phyloP scores from a whole-genome alignment of 257 asterid genomes.

The Ajuga chamaepitys region DNA sequence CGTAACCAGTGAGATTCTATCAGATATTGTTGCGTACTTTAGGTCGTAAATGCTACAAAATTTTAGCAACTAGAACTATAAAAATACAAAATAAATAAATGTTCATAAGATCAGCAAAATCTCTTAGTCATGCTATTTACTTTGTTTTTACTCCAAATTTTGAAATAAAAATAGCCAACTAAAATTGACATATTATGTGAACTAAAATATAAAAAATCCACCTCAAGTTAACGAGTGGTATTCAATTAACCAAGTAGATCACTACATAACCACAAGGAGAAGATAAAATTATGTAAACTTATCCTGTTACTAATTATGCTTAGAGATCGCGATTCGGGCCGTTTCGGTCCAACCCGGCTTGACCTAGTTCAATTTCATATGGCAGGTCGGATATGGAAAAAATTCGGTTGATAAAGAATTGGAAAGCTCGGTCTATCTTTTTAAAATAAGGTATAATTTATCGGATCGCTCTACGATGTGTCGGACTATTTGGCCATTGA shows the following conservation, averaged over 20 bases:
- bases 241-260: slow-evolving; percentile 32
- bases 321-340: too few relatives aligned
- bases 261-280: slow-evolving; percentile 24
- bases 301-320: neutral
- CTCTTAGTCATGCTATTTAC: too few relatives aligned
- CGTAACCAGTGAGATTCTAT: slow-evolving; percentile 16
- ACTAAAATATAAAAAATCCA: neutral
- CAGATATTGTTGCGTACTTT: slow-evolving; percentile 5
- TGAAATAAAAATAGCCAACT: slow-evolving; percentile 10
- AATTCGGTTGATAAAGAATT: too few relatives aligned
- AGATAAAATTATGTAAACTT: neutral
- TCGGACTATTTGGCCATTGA: too few relatives aligned
- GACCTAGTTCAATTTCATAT: too few relatives aligned
- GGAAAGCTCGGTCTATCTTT: too few relatives aligned
- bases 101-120: slow-evolving; percentile 9
- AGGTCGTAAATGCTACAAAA: neutral
- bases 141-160: too few relatives aligned
- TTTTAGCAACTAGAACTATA: neutral
- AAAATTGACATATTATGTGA: neutral
- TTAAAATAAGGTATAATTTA: too few relatives aligned
- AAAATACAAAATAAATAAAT: slow-evolving; percentile 2
- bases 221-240: slow-evolving; percentile 25
- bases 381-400: too few relatives aligned
- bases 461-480: too few relatives aligned
- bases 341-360: too few relatives aligned